These are phyloP conservation scores for Salvia rosmarinus DNA, from an alignment of 257 asterid genomes.

Conservation along the genomic window DNA sequence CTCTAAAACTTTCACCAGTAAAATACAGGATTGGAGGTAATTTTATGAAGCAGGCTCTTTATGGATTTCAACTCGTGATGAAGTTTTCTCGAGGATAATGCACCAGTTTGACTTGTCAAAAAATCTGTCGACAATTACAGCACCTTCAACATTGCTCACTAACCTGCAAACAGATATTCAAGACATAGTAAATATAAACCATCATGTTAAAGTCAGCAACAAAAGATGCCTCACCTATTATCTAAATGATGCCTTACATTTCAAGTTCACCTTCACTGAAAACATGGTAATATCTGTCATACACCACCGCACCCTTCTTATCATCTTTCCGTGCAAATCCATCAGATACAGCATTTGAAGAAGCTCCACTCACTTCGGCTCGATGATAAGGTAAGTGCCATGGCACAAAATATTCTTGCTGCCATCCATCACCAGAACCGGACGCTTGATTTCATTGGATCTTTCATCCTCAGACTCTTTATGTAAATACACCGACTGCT, in stretches of 20 bases:
- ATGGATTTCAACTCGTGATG: conserved; percentile 27
- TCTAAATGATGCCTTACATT: conserved; percentile 62
- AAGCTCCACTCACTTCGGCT: conserved; percentile 91
- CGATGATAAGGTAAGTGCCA: conserved; percentile 99
- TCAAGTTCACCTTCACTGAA: conserved; percentile 98
- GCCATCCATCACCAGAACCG: conserved; percentile 38
- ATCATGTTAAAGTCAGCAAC: too few relatives aligned
- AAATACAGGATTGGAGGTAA: background rate
- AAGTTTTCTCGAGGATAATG: conserved; percentile 82
- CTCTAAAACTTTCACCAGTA: background rate
- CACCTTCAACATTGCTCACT: conserved; percentile 63
- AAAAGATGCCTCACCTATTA: too few relatives aligned
- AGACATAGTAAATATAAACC: too few relatives aligned
- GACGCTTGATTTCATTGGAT: conserved; percentile 29
- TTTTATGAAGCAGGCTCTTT: background rate
- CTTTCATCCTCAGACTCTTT: conserved; percentile 31
- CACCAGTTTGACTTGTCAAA: conserved; percentile 97
- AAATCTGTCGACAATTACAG: conserved; percentile 75
- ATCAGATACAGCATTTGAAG: conserved; percentile 74
- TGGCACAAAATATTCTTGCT: conserved; percentile 93
- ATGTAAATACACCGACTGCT: conserved; percentile 27
- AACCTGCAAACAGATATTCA: conserved; percentile 50
- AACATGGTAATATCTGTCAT: conserved; percentile 93
- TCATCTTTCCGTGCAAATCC: conserved; percentile 96
- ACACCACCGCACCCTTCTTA: conserved; percentile 89